Base-by-base conservation (phyloP, 2,329 filamentous ascomycete genomes). In the Monilinia aucupariae region DNA sequence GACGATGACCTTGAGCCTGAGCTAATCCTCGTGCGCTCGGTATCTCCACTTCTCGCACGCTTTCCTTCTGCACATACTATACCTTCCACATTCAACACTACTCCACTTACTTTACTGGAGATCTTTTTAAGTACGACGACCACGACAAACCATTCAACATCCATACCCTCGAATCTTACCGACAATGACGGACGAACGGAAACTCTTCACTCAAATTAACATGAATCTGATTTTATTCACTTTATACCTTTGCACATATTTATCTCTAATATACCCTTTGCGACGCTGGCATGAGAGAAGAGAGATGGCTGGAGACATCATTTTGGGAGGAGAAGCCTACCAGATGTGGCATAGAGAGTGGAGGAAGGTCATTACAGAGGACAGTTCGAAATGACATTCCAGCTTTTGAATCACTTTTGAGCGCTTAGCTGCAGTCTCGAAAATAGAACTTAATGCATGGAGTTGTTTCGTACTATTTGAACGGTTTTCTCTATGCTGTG, bases 11-110 rank as follows among this genome's bases (percentile, higher is more conserved):
- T 72, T 62, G 70, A 71, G 71, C 69, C 71, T 71, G 69, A 70
- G 70, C 66, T 65, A 68, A 69, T 67, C 68, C 69, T 71, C 70
- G 68, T 71, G 69, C 66, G 69, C 69, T 72, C 71, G 69, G 69
- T 70, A 61, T 68, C 67, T 64, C 64, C 37, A 59, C 47, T 59
- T 41, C 58, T 70, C 68, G 53, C 25, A 55, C 12, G 53, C 53
- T 32, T 45, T 32, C n/a, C 41, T 65, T 54, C 32, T 68, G 65
- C 66, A 67, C 65, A 68, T 68, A 68, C 54, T 50, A 61, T 64
- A 37, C 37, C 56, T 63, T 65, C 48, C 41, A 61, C 49, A 60
- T 66, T 66, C 65, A 61, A 65, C 65, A 65, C 52, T 34, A 54
- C 64, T 55, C 66, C 56, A 64, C 53, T 61, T 34, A 48, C 58